Evolutionary conservation across 768 basidiomycete species (phyloP), one percentile per base, ranked within the genome.

Genomic region (Nidularia pulvinata): DNA sequence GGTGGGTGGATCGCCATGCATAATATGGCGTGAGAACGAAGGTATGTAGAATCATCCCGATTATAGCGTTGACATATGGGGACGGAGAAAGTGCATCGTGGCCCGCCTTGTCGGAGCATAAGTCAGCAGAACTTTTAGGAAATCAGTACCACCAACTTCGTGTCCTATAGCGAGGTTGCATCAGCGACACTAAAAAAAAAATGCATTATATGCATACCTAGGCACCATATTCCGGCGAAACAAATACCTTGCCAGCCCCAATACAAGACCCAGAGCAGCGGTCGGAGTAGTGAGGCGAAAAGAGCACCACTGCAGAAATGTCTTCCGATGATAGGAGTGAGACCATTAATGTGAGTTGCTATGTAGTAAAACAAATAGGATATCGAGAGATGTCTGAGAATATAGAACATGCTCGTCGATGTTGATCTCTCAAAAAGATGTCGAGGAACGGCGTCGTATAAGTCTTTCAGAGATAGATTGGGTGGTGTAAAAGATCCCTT

Each of bases 1-100:
- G 77, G 71, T 89, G 78, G 48, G 83, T 88, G 61, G 83, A 68
- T 58, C 81, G 77, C 89, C 89, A 86, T 67, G 87, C 69, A 76
- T 84, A 71, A 74, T 86, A 80, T 59, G 81, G 78, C 62, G 83
- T 82, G 42, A 79, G 61, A n/a, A 79, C 69, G 51, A 73, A 76
- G 1, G 74, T 74, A 59, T 80, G 79, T 11, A 78, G 68, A 6
- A 62, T 50, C 47, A 81, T 60, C 6, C 79, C 80, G 19, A 77
- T 52, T 6, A 67, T 54, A 30, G 65, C 55, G 59, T 78, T 80
- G n/a, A 76, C 59, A 52, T 60, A 59, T 4, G 61, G 53, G 50
- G 67, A 63, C 2, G 75, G 64, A 6, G 79, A 82, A 16, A 82
- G 67, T 6, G 78, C 75, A 46, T 75, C 73, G 53, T 82, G 81